phyloP scores from a whole-genome alignment of 352 stramenopile species.

The Phytophthora vignae region DNA sequence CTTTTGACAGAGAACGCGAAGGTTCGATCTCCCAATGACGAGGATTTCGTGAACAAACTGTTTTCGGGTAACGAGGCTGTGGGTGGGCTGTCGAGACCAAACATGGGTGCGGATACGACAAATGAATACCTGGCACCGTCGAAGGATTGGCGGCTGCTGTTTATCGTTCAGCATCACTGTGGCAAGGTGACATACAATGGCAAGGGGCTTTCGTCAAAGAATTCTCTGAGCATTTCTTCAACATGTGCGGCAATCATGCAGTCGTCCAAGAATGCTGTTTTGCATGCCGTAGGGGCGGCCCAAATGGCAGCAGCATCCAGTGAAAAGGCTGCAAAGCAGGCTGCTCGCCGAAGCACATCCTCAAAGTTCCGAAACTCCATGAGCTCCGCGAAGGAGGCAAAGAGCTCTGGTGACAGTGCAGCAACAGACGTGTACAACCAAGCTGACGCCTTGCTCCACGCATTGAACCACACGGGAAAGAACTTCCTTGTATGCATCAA shows the following conservation, averaged over 20 bases:
- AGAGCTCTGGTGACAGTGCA: conserved; percentile 50
- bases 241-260: conserved; percentile 88
- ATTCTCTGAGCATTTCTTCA: conserved; percentile 77
- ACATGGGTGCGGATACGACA: conserved; percentile 60
- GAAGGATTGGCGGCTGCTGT: conserved; percentile 81
- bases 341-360: conserved; percentile 33
- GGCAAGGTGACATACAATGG: conserved; percentile 83
- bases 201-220: conserved; percentile 72
- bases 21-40: conserved; percentile 69
- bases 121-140: conserved; percentile 76
- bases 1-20: conserved; percentile 77
- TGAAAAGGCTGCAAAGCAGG: conserved; percentile 55
- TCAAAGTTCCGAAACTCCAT: conserved; percentile 61
- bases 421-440: conserved; percentile 71
- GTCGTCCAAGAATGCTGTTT: conserved; percentile 81
- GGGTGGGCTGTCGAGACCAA: conserved; percentile 57
- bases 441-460: conserved; percentile 71
- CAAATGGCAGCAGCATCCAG: conserved; percentile 69
- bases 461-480: conserved; percentile 77
- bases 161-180: conserved; percentile 77
- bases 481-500: conserved; percentile 89
- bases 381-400: conserved; percentile 53
- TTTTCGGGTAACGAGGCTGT: conserved; percentile 76
- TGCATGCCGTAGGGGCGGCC: conserved; percentile 71
- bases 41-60: conserved; percentile 84